Evolutionary conservation across 2,329 filamentous ascomycete species (phyloP), one percentile per base, ranked within the genome.

Genomic region (Chaetomiaceae sp.): DNA sequence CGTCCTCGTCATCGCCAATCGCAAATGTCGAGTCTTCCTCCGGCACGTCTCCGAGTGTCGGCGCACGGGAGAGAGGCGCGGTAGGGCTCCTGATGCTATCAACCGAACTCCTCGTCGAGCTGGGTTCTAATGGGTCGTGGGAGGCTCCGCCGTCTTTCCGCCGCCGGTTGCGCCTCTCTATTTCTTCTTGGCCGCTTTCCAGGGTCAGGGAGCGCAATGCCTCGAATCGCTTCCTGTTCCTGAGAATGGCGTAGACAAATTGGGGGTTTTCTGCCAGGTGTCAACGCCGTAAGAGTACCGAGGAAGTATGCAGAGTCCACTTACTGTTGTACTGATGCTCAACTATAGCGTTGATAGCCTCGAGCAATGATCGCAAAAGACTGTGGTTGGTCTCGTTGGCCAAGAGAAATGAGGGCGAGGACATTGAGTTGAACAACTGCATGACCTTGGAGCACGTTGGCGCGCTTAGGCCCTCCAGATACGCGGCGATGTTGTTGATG

Each of bases 341-440:
- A 30, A 97, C 72, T 35, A 95, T 85, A 2, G 88, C 81, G 62
- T 93, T 95, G 60, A 97, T 82, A 0, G 88, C 90, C 61, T 96
- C 88, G 9, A 98, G 73, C 20, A 97, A 68, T 0, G 89, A 90
- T 39, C 81, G 78, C 6, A 98, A 72, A 4, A 97, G 76, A 26
- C 73, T 71, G 61, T 97, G 87, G 55, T 98, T 98, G 30, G 79
- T 86, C 48, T 98, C 93, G 58, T 95, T 97, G 7, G 88, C 88
- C 15, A 97, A 72, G 9, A 98, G 70, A 62, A 97, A 98, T 26
- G 86, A 88, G 0, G 93, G 91, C 0, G 89, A 87, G 8, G 91
- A 94, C 86, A 97, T 95, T 27, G 87, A 93, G 4, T 82, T 80
- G 62, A 94, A 95, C 1, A 97, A 72, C 58, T 96, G 89, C 56